These are phyloP conservation scores for Leucosporidium creatinivorum DNA, from an alignment of 768 basidiomycete genomes.

Conservation along the genomic window DNA sequence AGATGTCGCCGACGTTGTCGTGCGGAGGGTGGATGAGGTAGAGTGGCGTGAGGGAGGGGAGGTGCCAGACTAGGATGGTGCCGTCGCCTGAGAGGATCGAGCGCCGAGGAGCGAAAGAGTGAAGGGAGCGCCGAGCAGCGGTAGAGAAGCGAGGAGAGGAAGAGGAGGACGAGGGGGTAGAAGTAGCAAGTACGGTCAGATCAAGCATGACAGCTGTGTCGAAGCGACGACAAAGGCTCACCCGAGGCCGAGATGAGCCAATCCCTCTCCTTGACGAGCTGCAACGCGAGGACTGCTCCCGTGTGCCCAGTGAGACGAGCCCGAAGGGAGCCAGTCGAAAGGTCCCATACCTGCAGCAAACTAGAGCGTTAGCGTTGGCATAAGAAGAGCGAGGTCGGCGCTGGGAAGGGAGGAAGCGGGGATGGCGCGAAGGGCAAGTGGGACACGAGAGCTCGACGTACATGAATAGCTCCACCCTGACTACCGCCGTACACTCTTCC, in stretches of 20 bases:
- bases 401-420: neutral
- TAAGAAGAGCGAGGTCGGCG: neutral
- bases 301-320: slow-evolving; percentile 41
- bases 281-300: slow-evolving; percentile 42
- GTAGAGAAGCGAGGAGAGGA: too few relatives aligned
- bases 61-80: slow-evolving; percentile 43
- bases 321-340: slow-evolving; percentile 37
- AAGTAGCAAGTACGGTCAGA: too few relatives aligned
- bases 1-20: slow-evolving; percentile 44
- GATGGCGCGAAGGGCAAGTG: neutral
- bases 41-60: slow-evolving; percentile 39
- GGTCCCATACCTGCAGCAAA: slow-evolving; percentile 40
- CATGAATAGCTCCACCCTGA: slow-evolving; percentile 24
- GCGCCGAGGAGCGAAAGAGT: neutral
- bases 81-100: slow-evolving; percentile 38
- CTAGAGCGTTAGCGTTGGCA: neutral
- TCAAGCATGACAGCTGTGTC: too few relatives aligned
- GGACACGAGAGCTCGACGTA: neutral
- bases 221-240: slow-evolving; percentile 8
- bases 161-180: too few relatives aligned
- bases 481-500: slow-evolving; percentile 22
- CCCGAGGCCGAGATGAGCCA: slow-evolving; percentile 45
- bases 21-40: slow-evolving; percentile 44
- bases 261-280: slow-evolving; percentile 39
- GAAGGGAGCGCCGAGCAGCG: too few relatives aligned